These are phyloP conservation scores for Pulveroboletus ravenelii DNA, from an alignment of 768 basidiomycete species.

Conservation along the genomic window DNA sequence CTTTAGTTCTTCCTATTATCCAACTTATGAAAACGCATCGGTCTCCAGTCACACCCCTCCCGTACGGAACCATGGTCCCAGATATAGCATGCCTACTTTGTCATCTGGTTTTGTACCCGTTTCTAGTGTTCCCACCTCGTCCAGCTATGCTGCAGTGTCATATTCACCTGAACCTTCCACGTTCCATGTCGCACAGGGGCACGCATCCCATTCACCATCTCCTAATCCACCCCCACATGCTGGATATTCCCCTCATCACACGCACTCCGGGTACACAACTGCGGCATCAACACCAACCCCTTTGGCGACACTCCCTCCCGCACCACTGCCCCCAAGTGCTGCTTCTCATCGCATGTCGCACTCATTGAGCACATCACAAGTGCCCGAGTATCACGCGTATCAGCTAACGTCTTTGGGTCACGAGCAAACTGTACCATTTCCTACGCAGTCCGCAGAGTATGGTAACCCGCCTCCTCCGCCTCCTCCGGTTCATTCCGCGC, in stretches of 20 bases:
- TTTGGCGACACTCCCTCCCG: conserved; percentile 1
- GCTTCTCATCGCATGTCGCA: conserved; percentile 22
- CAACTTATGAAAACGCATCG: conserved; percentile 41
- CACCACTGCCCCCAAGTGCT: conserved; percentile 11
- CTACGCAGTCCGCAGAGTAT: conserved; percentile 25
- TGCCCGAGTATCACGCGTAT: conserved; percentile 25
- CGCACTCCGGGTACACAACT: conserved; percentile 11
- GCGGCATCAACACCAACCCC: conserved; percentile 9
- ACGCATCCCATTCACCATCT: conserved; percentile 33
- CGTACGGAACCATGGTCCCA: conserved; percentile 43
- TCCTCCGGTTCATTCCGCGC: conserved; percentile 20
- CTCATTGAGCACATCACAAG: conserved; percentile 26
- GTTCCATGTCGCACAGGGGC: conserved; percentile 36
- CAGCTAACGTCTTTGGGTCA: conserved; percentile 12
- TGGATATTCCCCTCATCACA: conserved; percentile 20
- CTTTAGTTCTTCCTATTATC: conserved; percentile 39
- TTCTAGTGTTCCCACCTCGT: conserved; percentile 31
- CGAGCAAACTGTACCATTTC: conserved; percentile 23
- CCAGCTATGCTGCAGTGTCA: conserved; percentile 34
- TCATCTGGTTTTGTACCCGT: conserved; percentile 70
- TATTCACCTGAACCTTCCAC: conserved; percentile 32
- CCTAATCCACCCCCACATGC: conserved; percentile 12
- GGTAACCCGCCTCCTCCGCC: conserved; percentile 17
- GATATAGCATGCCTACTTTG: conserved; percentile 61
- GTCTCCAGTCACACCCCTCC: conserved; percentile 30